These are phyloP conservation scores for Scheffersomyces stambukii DNA, from an alignment of 1,139 yeast species.

Conservation along the genomic window DNA sequence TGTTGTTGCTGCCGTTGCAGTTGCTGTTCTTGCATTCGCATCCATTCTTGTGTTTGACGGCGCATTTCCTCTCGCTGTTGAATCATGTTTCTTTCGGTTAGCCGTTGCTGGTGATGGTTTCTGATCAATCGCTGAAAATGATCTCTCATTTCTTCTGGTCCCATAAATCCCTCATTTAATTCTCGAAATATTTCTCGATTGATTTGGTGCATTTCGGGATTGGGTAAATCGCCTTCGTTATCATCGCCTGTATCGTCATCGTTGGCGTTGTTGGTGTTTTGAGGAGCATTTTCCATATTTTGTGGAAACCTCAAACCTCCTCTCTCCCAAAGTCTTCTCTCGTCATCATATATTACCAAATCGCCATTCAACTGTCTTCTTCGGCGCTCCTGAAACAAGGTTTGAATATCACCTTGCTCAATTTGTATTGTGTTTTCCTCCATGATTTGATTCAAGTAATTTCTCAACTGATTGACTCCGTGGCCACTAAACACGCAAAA, in stretches of 20 bases:
- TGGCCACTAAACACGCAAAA: slow-evolving; percentile 94
- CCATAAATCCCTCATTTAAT: slow-evolving; percentile 27
- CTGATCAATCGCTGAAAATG: slow-evolving; percentile 33
- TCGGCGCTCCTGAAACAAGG: slow-evolving; percentile 30
- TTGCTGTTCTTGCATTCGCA: slow-evolving; percentile 7
- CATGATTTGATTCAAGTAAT: slow-evolving; percentile 49
- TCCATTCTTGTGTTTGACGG: slow-evolving; percentile 6
- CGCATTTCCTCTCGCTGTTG: slow-evolving; percentile 8
- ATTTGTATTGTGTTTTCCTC: slow-evolving; percentile 39
- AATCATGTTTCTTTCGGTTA: slow-evolving; percentile 11
- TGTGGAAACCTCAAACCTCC: slow-evolving; percentile 4
- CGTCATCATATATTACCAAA: slow-evolving; percentile 28
- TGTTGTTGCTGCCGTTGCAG: slow-evolving; percentile 7
- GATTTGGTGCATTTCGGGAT: slow-evolving; percentile 24
- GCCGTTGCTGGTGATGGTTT: slow-evolving; percentile 24
- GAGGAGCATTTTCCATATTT: too few species aligned
- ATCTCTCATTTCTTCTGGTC: slow-evolving; percentile 37
- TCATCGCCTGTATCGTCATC: slow-evolving; percentile 1
- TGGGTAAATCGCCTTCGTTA: slow-evolving; percentile 12
- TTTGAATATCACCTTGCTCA: slow-evolving; percentile 38
- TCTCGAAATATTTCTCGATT: slow-evolving; percentile 35
- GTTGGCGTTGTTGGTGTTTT: too few species aligned
- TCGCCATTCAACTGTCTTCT: slow-evolving; percentile 20
- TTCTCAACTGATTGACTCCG: slow-evolving; percentile 74
- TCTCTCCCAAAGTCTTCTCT: slow-evolving; percentile 10